These are phyloP conservation scores for Trebouxia sp. DNA, from an alignment of 139 green algal species.

Conservation along the genomic window DNA sequence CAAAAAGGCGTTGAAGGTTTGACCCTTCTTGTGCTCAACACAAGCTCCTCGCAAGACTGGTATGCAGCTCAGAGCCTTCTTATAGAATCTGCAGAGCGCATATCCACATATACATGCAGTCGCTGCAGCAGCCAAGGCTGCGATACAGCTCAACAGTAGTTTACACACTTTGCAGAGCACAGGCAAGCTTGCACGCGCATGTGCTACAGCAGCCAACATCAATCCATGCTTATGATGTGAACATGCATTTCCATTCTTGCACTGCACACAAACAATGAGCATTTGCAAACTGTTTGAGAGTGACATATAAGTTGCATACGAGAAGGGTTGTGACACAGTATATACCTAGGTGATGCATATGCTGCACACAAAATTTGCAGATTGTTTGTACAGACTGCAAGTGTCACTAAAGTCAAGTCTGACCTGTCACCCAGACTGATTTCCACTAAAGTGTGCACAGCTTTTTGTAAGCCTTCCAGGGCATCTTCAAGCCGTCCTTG, in stretches of 20 bases:
- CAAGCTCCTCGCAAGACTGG: slow-evolving; percentile 10
- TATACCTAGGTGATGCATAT: too few species aligned
- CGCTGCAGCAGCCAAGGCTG: not conserved
- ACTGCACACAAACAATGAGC: not conserved
- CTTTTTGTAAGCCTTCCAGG: slow-evolving; percentile 16
- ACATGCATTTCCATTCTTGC: not conserved
- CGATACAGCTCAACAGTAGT: too few species aligned
- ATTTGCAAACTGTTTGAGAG: too few species aligned
- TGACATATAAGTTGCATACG: too few species aligned
- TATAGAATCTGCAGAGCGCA: slow-evolving; percentile 26
- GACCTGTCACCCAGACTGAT: slow-evolving; percentile 35
- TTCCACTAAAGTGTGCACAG: slow-evolving; percentile 11
- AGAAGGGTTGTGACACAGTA: too few species aligned
- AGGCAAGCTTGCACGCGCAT: too few species aligned
- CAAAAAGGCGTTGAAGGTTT: slow-evolving; percentile 30
- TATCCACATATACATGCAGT: not conserved
- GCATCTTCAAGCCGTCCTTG: slow-evolving; percentile 15
- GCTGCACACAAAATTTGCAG: too few species aligned
- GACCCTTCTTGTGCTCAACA: not conserved
- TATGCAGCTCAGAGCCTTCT: slow-evolving; percentile 31
- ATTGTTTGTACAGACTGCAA: too few species aligned
- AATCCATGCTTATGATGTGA: too few species aligned
- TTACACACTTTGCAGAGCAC: too few species aligned
- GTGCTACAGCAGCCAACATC: too few species aligned
- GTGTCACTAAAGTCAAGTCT: too few species aligned